phyloP scores from a whole-genome alignment of 495 filamentous ascomycete genomes.

The Hypoxylon perforatum region DNA sequence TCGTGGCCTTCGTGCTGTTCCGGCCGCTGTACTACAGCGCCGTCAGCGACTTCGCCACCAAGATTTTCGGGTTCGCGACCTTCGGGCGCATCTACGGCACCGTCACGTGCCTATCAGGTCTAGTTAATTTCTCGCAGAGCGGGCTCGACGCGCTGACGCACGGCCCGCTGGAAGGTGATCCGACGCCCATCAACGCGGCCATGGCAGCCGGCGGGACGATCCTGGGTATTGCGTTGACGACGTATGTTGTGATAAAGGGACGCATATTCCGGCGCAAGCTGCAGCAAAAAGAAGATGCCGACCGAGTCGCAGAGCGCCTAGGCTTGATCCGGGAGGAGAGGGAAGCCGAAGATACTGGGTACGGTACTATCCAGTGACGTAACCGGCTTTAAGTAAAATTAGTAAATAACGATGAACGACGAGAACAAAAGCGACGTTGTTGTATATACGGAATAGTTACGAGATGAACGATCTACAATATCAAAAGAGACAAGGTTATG shows the following conservation, averaged over 20 bases:
- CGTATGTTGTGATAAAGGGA: constrained; percentile 33
- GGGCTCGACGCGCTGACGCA: constrained; percentile 62
- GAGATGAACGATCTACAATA: not conserved
- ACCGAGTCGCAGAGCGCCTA: constrained; percentile 25
- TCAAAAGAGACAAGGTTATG: not conserved
- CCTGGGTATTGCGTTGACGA: constrained; percentile 34
- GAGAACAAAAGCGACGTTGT: not conserved
- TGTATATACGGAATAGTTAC: not conserved
- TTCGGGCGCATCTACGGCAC: constrained; percentile 67
- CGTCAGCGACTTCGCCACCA: constrained; percentile 66
- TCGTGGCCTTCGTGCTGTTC: constrained; percentile 46
- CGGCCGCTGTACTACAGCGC: constrained; percentile 61
- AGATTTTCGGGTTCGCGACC: constrained; percentile 67
- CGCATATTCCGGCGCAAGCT: constrained; percentile 20
- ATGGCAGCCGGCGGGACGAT: constrained; percentile 44
- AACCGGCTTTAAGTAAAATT: not conserved
- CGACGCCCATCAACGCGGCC: constrained; percentile 58
- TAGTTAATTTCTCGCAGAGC: constrained; percentile 63
- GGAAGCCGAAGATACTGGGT: constrained; percentile 23
- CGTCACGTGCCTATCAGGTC: constrained; percentile 62
- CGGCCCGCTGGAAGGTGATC: constrained; percentile 53
- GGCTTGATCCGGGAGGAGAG: constrained; percentile 37
- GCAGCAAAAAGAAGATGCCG: constrained; percentile 11
- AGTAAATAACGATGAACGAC: not conserved
- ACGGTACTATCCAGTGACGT: constrained; percentile 18